These are phyloP conservation scores for Pseudogymnoascus sp. DNA, from an alignment of 2,329 filamentous ascomycete genomes.

Conservation along the genomic window DNA sequence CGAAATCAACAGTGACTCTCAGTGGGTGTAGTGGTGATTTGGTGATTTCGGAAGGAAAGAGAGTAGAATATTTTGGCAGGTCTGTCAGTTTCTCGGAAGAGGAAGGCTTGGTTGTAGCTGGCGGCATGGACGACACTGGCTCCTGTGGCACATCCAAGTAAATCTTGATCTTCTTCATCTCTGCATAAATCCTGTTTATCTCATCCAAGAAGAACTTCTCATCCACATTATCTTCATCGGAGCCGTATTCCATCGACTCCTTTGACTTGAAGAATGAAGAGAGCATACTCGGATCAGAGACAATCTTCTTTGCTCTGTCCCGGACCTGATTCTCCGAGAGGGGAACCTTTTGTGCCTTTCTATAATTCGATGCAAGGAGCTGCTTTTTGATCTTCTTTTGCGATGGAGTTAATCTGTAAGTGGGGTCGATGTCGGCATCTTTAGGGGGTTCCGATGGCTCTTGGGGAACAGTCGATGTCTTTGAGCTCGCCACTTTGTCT, in stretches of 20 bases:
- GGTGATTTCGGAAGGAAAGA: not conserved
- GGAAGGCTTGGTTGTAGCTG: not conserved
- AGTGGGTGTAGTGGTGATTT: not conserved
- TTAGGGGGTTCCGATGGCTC: not conserved
- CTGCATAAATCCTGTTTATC: not conserved
- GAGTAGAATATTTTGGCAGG: not conserved
- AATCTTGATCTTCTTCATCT: not conserved
- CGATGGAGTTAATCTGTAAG: not conserved
- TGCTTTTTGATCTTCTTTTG: not conserved
- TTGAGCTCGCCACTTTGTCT: no score
- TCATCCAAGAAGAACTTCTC: not conserved
- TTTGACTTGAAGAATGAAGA: not conserved
- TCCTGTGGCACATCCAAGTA: not conserved
- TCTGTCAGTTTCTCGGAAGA: not conserved
- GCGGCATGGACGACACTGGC: not conserved
- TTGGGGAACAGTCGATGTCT: not conserved
- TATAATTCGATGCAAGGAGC: not conserved
- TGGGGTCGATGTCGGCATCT: not conserved
- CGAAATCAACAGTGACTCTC: not conserved
- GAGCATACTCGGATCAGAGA: not conserved
- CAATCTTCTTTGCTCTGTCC: not conserved
- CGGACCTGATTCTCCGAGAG: not conserved
- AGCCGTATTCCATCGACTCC: not conserved
- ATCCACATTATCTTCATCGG: not conserved
- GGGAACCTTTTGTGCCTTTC: not conserved